Evolutionary conservation across 768 basidiomycete genomes (phyloP).

Genomic region (Psilocybe sp.): DNA sequence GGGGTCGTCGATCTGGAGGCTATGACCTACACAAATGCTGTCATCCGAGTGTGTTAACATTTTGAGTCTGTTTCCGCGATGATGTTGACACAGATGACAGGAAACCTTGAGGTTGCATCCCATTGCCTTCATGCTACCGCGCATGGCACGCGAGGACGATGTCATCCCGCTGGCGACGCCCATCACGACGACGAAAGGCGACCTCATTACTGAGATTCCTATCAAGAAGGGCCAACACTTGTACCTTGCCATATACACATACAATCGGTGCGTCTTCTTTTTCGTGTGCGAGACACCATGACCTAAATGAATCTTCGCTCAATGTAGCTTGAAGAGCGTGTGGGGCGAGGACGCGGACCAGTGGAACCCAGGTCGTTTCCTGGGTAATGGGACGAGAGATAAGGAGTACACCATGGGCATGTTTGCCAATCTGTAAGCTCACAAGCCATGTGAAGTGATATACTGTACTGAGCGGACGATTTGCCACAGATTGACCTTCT

Average conservation of each 20-base stretch:
- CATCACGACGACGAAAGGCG: not conserved
- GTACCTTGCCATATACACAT: slow-evolving; percentile 4
- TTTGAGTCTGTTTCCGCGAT: not conserved
- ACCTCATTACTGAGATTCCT: slow-evolving; percentile 1
- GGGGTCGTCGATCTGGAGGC: not conserved
- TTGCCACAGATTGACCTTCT: slow-evolving; percentile 8
- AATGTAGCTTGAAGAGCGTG: not conserved
- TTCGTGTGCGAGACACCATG: not conserved
- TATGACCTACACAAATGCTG: slow-evolving; percentile 8
- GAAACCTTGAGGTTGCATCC: slow-evolving; percentile 7
- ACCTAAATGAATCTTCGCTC: not conserved
- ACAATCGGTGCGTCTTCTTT: slow-evolving; percentile 4
- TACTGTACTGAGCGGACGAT: not conserved
- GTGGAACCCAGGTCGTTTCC: slow-evolving; percentile 8
- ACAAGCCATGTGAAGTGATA: too few relatives aligned
- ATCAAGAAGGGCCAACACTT: slow-evolving; percentile 7
- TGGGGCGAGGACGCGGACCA: slow-evolving; percentile 5
- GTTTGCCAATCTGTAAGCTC: slow-evolving; percentile 7
- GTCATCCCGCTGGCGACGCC: slow-evolving; percentile 7
- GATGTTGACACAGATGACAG: not conserved
- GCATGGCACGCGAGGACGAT: slow-evolving; percentile 4
- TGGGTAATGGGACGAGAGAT: not conserved
- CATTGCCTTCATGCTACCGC: slow-evolving; percentile 6
- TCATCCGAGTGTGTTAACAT: slow-evolving; percentile 3
- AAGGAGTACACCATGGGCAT: slow-evolving; percentile 6